Percentiles rank a stretch among this genome's conserved stretches.
These are phyloP conservation scores for Coleophoma crateriformis DNA, from an alignment of 2,329 filamentous ascomycete species.

Conservation along the genomic window DNA sequence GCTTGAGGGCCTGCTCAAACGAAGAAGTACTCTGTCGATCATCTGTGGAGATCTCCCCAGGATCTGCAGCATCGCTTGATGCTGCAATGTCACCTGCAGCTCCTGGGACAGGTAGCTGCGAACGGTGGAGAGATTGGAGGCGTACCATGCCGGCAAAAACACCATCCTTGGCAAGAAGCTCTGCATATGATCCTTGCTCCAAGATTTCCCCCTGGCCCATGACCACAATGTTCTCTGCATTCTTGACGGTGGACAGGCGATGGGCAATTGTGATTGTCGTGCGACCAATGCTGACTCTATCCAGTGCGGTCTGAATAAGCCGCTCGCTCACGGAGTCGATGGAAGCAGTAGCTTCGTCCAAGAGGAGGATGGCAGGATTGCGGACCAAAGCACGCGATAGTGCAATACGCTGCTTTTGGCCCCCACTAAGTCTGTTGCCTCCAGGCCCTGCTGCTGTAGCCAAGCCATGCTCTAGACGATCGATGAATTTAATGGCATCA, in stretches of 20 bases:
- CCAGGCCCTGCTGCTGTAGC: constrained; percentile 93
- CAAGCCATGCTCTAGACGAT: constrained; percentile 76
- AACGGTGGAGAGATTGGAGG: not conserved
- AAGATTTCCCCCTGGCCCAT: constrained; percentile 82
- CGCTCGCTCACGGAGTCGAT: constrained; percentile 93
- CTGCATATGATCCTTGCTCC: constrained; percentile 85
- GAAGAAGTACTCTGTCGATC: too few relatives aligned
- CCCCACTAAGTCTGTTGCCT: constrained; percentile 86
- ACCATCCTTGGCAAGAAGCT: constrained; percentile 62
- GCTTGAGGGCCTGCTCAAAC: too few relatives aligned
- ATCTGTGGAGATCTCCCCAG: too few relatives aligned
- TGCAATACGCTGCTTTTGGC: constrained; percentile 94
- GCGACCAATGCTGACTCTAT: constrained; percentile 76
- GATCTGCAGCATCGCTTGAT: not conserved
- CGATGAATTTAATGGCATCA: constrained; percentile 91
- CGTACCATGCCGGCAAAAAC: constrained; percentile 42
- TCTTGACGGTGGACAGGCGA: constrained; percentile 87
- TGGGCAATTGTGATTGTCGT: constrained; percentile 97
- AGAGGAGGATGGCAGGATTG: constrained; percentile 86
- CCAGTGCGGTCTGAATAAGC: constrained; percentile 87
- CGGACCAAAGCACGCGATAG: constrained; percentile 88
- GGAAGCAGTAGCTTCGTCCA: constrained; percentile 92
- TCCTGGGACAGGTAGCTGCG: not conserved
- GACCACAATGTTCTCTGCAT: constrained; percentile 93
- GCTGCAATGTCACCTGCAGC: not conserved